A percentile compares a stretch with the other conserved stretches of the same genome.
Conservation (phyloP, 2,329 filamentous ascomycete species). For the Furcasterigmium sp. region DNA sequence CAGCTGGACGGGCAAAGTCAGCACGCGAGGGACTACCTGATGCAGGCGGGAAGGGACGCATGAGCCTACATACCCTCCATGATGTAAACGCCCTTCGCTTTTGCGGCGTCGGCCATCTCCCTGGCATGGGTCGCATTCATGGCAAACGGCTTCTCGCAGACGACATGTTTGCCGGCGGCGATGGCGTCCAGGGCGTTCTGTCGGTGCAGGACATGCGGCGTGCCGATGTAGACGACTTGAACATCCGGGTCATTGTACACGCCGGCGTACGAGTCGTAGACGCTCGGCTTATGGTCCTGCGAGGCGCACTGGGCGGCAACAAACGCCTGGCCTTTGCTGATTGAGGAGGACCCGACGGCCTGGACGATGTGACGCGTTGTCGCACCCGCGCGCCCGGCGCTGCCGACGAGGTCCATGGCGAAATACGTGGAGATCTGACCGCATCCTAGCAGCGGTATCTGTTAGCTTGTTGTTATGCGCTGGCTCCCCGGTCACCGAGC, state of each 20-base stretch:
- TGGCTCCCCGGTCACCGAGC: no score
- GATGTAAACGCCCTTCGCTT: conserved; percentile 33
- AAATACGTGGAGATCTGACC: conserved; percentile 22
- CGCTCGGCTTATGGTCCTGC: conserved; percentile 16
- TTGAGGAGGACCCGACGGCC: conserved; percentile 33
- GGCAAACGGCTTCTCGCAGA: conserved; percentile 40
- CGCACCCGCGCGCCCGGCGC: conserved; percentile 24
- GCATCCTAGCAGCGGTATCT: no score
- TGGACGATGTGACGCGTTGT: conserved; percentile 34
- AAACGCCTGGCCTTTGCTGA: conserved; percentile 31
- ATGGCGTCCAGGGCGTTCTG: conserved; percentile 38
- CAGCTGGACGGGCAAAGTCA: no score
- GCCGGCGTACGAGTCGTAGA: conserved; percentile 33
- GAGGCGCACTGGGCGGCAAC: conserved; percentile 22
- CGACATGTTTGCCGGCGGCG: conserved; percentile 32
- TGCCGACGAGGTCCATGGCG: conserved; percentile 31
- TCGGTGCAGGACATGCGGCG: conserved; percentile 38
- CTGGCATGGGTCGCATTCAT: conserved; percentile 32
- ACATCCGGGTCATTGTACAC: conserved; percentile 34
- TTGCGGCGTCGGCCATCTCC: conserved; percentile 33
- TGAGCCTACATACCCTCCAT: conserved; percentile 44
- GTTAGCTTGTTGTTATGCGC: no score
- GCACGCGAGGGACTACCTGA: no score
- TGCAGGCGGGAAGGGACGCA: no score
- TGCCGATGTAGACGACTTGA: conserved; percentile 40